Evolutionary conservation across 2,329 filamentous ascomycete genomes (phyloP).

Genomic region (Penicillium sp.): DNA sequence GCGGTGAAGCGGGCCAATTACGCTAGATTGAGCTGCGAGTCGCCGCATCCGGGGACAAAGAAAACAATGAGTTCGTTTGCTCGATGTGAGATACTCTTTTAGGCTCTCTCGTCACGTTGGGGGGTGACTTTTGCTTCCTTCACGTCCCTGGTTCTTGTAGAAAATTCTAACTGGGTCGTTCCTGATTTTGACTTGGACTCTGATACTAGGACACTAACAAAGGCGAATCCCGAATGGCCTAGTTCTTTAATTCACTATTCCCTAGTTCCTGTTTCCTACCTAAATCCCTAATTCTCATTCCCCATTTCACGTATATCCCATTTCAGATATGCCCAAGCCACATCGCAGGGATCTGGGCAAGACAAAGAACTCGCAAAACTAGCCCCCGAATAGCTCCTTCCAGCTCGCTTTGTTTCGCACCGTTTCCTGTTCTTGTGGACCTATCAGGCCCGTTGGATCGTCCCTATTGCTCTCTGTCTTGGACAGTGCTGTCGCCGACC

Average conservation of each 20-base stretch:
- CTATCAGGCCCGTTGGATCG: neutral
- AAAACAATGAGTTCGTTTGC: conserved; percentile 30
- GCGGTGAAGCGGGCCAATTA: conserved; percentile 6
- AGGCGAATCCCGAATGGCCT: neutral
- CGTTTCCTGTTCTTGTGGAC: neutral
- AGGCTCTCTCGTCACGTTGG: no score
- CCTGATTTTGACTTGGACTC: neutral
- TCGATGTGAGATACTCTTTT: conserved; percentile 3
- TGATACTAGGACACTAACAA: neutral
- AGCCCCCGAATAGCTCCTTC: neutral
- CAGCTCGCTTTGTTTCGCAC: conserved; percentile 7
- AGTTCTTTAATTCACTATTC: no score
- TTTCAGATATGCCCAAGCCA: conserved; percentile 5
- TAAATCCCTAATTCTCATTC: no score
- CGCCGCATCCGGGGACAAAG: conserved; percentile 28
- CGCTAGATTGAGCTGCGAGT: conserved; percentile 6
- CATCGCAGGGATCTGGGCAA: conserved; percentile 2
- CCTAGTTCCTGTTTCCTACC: no score
- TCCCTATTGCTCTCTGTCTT: neutral
- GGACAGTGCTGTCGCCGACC: neutral
- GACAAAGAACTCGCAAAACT: conserved; percentile 1
- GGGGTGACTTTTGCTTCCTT: no score
- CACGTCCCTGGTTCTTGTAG: neutral
- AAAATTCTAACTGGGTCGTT: neutral
- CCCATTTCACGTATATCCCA: neutral